phyloP scores from a whole-genome alignment of 768 basidiomycete genomes.

The Coprinopsis marcescibilis region DNA sequence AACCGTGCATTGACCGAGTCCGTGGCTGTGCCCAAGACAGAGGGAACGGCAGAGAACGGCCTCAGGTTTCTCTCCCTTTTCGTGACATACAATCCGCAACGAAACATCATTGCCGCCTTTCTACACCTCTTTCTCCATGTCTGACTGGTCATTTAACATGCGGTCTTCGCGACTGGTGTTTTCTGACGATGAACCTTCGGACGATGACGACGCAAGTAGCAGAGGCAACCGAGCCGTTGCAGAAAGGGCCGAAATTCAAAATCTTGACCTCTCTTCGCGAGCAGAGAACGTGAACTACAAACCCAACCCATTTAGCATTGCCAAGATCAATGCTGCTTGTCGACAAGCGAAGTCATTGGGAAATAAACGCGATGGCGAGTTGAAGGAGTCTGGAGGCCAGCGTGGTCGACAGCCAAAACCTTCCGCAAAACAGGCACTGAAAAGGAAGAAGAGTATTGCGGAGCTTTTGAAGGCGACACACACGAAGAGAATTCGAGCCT shows the following conservation, averaged over 20 bases:
- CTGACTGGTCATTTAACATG: slow-evolving; percentile 8
- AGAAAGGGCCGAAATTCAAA: slow-evolving; percentile 20
- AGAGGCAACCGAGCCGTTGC: background rate
- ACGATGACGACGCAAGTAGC: background rate
- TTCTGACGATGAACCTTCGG: slow-evolving; percentile 1
- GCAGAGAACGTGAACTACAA: slow-evolving; percentile 59
- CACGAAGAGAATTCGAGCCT: no score
- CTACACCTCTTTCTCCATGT: background rate
- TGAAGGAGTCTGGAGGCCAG: no score
- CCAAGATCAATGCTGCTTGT: slow-evolving; percentile 60
- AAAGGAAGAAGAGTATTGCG: no score
- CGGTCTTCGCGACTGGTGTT: background rate
- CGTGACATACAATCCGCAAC: background rate
- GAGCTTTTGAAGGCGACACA: no score
- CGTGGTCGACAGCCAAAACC: no score
- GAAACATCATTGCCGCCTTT: background rate
- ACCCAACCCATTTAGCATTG: slow-evolving; percentile 77
- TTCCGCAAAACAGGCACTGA: no score
- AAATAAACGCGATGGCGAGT: background rate
- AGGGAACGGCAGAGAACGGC: no score
- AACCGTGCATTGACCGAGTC: no score
- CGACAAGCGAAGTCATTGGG: background rate
- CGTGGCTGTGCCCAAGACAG: no score
- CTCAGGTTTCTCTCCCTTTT: background rate
- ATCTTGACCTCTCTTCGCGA: slow-evolving; percentile 56